Percentiles rank a stretch among this genome's conserved stretches.
phyloP scores from a whole-genome alignment of 352 stramenopile species.

The Phytophthora podocarpi region DNA sequence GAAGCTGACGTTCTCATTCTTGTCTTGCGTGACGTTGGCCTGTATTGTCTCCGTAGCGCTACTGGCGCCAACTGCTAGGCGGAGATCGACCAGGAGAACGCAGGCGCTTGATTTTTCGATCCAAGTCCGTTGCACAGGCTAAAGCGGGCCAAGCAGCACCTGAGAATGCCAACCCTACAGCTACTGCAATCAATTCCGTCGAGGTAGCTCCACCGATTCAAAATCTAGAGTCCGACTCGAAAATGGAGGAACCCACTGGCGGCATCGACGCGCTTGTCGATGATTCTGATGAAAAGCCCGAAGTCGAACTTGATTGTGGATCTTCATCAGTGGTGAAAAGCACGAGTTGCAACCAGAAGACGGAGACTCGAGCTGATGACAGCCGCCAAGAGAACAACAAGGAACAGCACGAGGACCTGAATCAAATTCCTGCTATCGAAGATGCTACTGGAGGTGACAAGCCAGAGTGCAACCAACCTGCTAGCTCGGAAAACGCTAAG shows the following conservation, averaged over 20 bases:
- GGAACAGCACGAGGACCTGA: neutral
- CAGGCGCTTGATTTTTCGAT: constrained; percentile 30
- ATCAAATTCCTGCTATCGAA: constrained; percentile 12
- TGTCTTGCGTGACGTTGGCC: neutral
- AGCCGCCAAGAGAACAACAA: constrained; percentile 7
- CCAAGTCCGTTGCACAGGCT: constrained; percentile 27
- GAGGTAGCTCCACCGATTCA: constrained; percentile 15
- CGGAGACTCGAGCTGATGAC: constrained; percentile 2
- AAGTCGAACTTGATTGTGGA: constrained; percentile 17
- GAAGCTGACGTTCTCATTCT: neutral
- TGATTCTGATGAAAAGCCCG: neutral
- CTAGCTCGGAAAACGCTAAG: neutral
- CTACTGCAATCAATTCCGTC: constrained; percentile 9
- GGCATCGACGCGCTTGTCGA: neutral
- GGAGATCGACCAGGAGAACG: constrained; percentile 12
- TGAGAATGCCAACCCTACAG: neutral
- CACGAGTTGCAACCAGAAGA: constrained; percentile 20
- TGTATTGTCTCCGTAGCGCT: constrained; percentile 30
- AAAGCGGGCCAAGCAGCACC: constrained; percentile 3
- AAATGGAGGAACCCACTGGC: constrained; percentile 10
- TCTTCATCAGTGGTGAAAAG: constrained; percentile 8
- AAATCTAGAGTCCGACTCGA: constrained; percentile 28
- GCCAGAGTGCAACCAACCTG: neutral
- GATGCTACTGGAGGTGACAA: neutral
- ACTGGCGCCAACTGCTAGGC: constrained; percentile 47